Evolutionary conservation across 208 protist genomes (phyloP), one percentile per base, ranked within the genome.

Genomic region (Angomonas deanei): DNA sequence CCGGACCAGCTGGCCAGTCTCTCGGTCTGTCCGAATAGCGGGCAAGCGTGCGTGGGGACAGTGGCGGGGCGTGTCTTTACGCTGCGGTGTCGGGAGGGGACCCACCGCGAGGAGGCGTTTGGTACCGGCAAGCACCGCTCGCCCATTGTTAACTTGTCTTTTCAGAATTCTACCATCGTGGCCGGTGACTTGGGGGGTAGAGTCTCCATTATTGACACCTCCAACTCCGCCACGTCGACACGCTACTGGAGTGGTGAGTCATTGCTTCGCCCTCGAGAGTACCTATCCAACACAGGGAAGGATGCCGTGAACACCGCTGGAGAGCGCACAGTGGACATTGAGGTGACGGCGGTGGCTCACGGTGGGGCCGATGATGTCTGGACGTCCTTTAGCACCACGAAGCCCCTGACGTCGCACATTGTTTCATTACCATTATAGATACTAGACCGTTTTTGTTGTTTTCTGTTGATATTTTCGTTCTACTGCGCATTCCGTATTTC

Each of bases 51-150:
- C 30, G 71, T 70, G 24, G 82, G 78, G 34, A 88, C 82, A 30
- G 82, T 81, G 15, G 75, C 59, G n/a, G 82, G 82, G 10, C 64
- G 82, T 15, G 69, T 88, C 36, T 84, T 88, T 26, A 78, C 70
- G 26, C 68, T 88, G 47, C 78, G 82, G 30, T 84, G 82, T 49
- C 46, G 53, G 3, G 64, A 70, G 49, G 60, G 72, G 6, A 21
- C 50, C 33, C 66, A 75, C 36, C 60, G 75, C n/a, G 82, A 88
- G 57, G 66, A 88, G 54, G 82, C 82, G 3, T 83, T 88, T 49
- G 78, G 67, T 46, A 76, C 74, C 32, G 73, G 81, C 46, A 76
- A 60, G 24, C 58, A 23, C 17, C 76, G 81, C 11, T 66, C 75
- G 0, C 81, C 81, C 30, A 68, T 88, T 42, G 61, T 64, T 3